Evolutionary conservation across 805 yeast species (phyloP), one percentile per base, ranked within the genome.

Genomic region (Starmera caribaea): DNA sequence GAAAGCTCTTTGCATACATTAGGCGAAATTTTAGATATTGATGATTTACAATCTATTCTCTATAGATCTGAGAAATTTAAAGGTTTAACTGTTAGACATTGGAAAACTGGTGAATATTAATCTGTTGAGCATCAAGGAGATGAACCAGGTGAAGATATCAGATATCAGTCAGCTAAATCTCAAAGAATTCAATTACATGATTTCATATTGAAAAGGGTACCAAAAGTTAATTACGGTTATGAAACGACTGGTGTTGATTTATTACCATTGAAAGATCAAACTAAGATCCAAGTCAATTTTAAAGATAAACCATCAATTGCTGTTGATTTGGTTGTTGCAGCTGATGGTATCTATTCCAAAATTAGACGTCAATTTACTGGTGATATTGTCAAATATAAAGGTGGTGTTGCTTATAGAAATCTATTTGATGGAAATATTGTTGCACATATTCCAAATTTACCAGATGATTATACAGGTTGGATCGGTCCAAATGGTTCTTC

Each of bases 331-430:
- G 16, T 42, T 6, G 41, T 42, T 16, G 45, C 45, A 8, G 47
- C 47, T 24, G 47, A 42, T 37, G 47, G 47, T 28, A 45, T 45
- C 13, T 45, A 45, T 24, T 45, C 47, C n/a, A 45, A 38, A 16
- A 42, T 42, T 27, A 41, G 47, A 29, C 41, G 34, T 17, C 47
- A 45, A 21, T 42, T 45, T 16, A 45, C 45, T 9, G 38, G 33
- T 5, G 47, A 45, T 36, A 27, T 40, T n/a, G 37, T 39, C 16
- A 35, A 26, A 6, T 45, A 45, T 26, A 45, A 45, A 37, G 47
- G 47, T 13, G 37, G 30, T 10, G 47, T 45, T 34, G 47, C 47
- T 1, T 45, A 45, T 27, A 34, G 45, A 16, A 45, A 45, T 27
- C 45, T 45, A 4, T 45, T 45, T 36, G 44, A 42, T 38, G 40